Evolutionary conservation across 257 asterid species (phyloP), one percentile per base, ranked within the genome.

Genomic region (Echites panduratus): DNA sequence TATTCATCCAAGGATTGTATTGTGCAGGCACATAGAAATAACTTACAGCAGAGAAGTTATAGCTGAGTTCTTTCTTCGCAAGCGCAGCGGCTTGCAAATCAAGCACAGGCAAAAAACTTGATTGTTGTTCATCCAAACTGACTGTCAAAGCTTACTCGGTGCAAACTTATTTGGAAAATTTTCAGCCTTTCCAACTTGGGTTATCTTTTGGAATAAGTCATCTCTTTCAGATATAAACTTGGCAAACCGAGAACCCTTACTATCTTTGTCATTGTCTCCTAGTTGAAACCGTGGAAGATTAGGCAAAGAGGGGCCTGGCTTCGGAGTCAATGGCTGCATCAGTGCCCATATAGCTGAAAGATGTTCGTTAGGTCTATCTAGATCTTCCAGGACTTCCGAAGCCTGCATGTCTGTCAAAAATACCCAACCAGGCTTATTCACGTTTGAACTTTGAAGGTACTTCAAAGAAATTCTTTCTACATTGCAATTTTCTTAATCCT

Each of bases 311-410:
- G 97, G 89, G 63, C 78, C 82, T 8, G 89, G 90, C 74, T 87
- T 89, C 48, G 97, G 92, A 58, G 89, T 80, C 17, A 89, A 72
- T 22, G 98, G 87, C 32, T 97, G 98, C 87, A 88, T 83, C 86
- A 91, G 73, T 14, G 95, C 96, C 99, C 99, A 94, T 75, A 92
- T 89, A 12, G 92, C 85, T 24, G 98, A 84, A 68, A 94, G 87
- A 70, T 87, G 85, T 77, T 90, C 93, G 17, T 91, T 79, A 44
- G 96, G 95, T 84, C 78, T 85, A 83, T 91, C 93, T 7, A 94
- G 97, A 76, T 87, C 93, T 75, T 86, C 89, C 29, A 94, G 79
- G 66, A 87, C 82, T n/a, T 79, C 53, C 62, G 72, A 48, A 54
- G 90, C 84, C 82, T 85, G 82, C 96, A 88, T 86, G 79, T 88